These are phyloP conservation scores for Rhododendron griersonianum DNA, from an alignment of 148 eudicot species.

Conservation along the genomic window DNA sequence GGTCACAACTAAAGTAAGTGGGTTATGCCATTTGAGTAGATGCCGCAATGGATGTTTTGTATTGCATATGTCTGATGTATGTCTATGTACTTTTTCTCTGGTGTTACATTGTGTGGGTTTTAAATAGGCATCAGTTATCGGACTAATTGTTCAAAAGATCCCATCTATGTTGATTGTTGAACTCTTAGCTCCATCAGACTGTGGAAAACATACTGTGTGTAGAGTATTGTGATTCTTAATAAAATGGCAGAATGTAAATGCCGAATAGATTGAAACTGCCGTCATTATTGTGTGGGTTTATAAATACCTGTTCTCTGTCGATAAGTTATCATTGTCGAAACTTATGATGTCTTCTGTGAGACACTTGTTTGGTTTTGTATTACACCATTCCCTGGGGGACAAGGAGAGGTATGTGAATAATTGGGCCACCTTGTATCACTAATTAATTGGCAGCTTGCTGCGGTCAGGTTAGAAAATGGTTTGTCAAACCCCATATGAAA, in stretches of 20 bases:
- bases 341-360: background rate
- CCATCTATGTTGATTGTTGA: background rate
- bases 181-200: background rate
- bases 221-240: background rate
- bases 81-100: background rate
- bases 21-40: slow-evolving; percentile 1
- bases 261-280: background rate
- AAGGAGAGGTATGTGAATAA: background rate
- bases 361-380: background rate
- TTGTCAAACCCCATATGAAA: background rate
- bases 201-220: background rate
- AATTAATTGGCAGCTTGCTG: background rate
- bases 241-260: background rate
- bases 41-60: background rate
- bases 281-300: background rate
- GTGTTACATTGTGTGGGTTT: background rate
- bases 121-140: background rate
- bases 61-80: background rate
- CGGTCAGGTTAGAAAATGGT: background rate
- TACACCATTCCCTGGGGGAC: background rate
- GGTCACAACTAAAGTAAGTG: slow-evolving; percentile 81
- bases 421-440: background rate
- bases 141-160: background rate
- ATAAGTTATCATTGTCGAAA: background rate
- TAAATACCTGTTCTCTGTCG: background rate